phyloP scores from a whole-genome alignment of 352 stramenopile genomes.

The Pythium brachiatum region DNA sequence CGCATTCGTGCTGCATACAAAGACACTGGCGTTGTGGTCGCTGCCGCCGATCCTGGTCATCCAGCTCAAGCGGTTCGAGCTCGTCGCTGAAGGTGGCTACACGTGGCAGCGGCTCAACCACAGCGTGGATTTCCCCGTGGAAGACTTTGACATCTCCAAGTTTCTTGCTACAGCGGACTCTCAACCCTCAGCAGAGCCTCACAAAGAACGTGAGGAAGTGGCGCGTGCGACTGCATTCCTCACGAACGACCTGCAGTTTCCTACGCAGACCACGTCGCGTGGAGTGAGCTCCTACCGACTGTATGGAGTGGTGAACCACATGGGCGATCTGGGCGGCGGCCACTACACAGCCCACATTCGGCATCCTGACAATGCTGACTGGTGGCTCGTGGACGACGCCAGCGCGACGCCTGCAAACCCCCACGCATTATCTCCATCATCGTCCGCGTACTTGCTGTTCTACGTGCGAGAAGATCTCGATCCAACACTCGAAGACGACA shows the following conservation, averaged over 20 bases:
- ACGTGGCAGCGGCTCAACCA: slow-evolving; percentile 78
- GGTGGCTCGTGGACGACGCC: slow-evolving; percentile 95
- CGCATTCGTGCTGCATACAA: slow-evolving; percentile 52
- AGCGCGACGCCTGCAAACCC: slow-evolving; percentile 26
- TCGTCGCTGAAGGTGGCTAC: slow-evolving; percentile 59
- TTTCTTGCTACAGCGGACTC: slow-evolving; percentile 33
- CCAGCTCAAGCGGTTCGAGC: slow-evolving; percentile 69
- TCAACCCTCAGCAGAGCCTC: not conserved
- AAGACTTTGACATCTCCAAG: slow-evolving; percentile 73
- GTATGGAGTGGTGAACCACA: slow-evolving; percentile 95
- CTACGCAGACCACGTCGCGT: slow-evolving; percentile 39
- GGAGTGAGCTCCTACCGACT: slow-evolving; percentile 81
- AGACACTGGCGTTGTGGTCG: slow-evolving; percentile 50
- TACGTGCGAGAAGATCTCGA: slow-evolving; percentile 58
- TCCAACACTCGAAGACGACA: slow-evolving; percentile 19
- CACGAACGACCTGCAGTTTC: slow-evolving; percentile 37
- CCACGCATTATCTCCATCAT: slow-evolving; percentile 38
- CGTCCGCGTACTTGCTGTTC: slow-evolving; percentile 71
- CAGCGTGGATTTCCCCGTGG: slow-evolving; percentile 90
- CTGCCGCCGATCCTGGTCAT: slow-evolving; percentile 55
- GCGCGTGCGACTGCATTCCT: slow-evolving; percentile 32
- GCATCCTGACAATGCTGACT: slow-evolving; percentile 45
- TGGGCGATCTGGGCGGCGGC: slow-evolving; percentile 88
- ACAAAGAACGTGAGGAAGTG: slow-evolving; percentile 23
- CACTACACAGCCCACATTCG: slow-evolving; percentile 89